Conservation (phyloP, 129 eudicot genomes). For the Flaveria brownii region DNA sequence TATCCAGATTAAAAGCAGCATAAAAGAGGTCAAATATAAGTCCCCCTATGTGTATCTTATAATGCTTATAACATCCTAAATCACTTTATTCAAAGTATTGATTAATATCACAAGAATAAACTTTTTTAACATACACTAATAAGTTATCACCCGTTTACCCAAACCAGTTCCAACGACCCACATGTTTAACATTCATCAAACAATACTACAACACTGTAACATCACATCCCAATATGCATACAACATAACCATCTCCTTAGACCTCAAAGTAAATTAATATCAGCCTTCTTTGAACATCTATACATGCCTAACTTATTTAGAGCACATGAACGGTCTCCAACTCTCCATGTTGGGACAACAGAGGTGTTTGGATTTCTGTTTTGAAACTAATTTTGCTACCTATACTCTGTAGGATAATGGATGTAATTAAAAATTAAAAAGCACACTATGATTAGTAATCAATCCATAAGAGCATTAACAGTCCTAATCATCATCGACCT, state of each 20-base stretch:
- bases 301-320: not conserved
- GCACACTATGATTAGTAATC: too few species aligned
- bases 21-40: constrained; percentile 2
- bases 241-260: not conserved
- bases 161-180: not conserved
- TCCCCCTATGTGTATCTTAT: not conserved
- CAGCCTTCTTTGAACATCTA: not conserved
- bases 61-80: not conserved
- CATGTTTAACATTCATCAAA: constrained; percentile 39
- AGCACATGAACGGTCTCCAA: constrained; percentile 3
- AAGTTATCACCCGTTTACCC: not conserved
- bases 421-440: too few species aligned
- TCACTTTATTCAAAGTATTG: not conserved
- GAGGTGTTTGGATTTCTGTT: not conserved
- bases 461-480: too few species aligned
- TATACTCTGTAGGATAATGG: too few species aligned
- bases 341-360: constrained; percentile 12
- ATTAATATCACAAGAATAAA: not conserved
- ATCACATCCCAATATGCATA: constrained; percentile 52
- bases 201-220: constrained; percentile 47
- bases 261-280: constrained; percentile 10
- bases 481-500: too few species aligned
- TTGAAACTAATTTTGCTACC: not conserved
- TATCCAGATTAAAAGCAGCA: not conserved
- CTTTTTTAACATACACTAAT: not conserved